A percentile compares a stretch with the other conserved stretches of the same genome.
phyloP scores from a whole-genome alignment of 179 eudicot species.

The Nepenthes alata region DNA sequence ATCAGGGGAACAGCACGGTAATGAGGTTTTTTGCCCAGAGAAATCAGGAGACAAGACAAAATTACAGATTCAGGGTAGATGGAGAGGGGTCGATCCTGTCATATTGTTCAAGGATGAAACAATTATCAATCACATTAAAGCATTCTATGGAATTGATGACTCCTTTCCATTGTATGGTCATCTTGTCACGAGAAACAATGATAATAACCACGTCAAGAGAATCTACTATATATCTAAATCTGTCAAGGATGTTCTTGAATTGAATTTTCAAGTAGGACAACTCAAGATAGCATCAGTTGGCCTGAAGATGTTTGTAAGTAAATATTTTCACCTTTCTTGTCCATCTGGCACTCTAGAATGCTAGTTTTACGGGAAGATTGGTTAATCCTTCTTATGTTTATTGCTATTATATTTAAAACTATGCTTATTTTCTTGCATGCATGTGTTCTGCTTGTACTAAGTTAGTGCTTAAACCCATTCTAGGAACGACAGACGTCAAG shows the following conservation, averaged over 20 bases:
- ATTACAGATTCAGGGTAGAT: slow-evolving; percentile 72
- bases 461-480: not conserved
- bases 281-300: slow-evolving; percentile 93
- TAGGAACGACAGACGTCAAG: slow-evolving; percentile 87
- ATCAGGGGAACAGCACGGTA: slow-evolving; percentile 24
- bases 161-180: slow-evolving; percentile 64
- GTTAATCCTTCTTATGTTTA: too few species aligned
- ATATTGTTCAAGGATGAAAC: slow-evolving; percentile 51
- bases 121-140: slow-evolving; percentile 47
- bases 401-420: too few species aligned
- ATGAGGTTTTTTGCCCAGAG: slow-evolving; percentile 21
- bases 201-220: slow-evolving; percentile 73
- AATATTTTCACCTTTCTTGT: not conserved
- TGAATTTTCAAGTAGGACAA: slow-evolving; percentile 68
- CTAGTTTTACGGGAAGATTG: not conserved
- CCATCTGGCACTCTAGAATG: not conserved
- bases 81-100: slow-evolving; percentile 94
- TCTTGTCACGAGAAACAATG: slow-evolving; percentile 73
- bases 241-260: slow-evolving; percentile 64
- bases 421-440: not conserved
- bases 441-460: not conserved
- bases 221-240: slow-evolving; percentile 74
- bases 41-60: slow-evolving; percentile 52
- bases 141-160: slow-evolving; percentile 71
- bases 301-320: slow-evolving; percentile 96